Conservation (phyloP, 306 rosid genomes). For the Sophora flavescens region DNA sequence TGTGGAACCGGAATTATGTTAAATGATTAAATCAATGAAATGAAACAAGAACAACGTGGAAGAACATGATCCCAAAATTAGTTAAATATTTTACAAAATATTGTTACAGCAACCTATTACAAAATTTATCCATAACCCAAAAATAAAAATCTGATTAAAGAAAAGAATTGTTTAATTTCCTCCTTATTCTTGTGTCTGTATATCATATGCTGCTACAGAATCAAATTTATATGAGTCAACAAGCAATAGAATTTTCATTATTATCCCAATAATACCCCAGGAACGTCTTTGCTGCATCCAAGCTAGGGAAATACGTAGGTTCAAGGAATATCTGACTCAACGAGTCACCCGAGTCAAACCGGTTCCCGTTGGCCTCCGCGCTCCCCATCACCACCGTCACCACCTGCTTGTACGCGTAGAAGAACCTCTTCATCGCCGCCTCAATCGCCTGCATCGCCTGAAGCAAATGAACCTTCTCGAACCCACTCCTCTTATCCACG, state of each 20-base stretch:
- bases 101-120: conserved; percentile 4
- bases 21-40: too few species aligned
- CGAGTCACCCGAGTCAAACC: conserved; percentile 60
- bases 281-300: conserved; percentile 96
- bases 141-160: neutral
- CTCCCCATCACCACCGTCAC: conserved; percentile 78
- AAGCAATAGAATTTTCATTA: neutral
- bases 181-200: neutral
- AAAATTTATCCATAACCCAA: neutral
- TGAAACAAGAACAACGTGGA: neutral
- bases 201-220: neutral
- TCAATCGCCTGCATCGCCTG: conserved; percentile 85
- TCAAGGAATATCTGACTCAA: conserved; percentile 78
- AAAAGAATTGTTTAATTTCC: neutral
- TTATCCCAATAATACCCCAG: conserved; percentile 61
- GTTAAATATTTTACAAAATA: conserved; percentile 13
- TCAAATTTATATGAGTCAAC: neutral
- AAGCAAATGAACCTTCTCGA: conserved; percentile 64
- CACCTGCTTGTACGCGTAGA: conserved; percentile 81
- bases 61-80: neutral
- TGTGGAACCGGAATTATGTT: too few species aligned
- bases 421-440: conserved; percentile 76
- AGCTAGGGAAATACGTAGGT: conserved; percentile 86
- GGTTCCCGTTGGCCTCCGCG: conserved; percentile 67
- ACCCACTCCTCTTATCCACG: conserved; percentile 53